These are phyloP conservation scores for Neocatenulostroma microsporum DNA, from an alignment of 2,329 filamentous ascomycete species.

Conservation along the genomic window DNA sequence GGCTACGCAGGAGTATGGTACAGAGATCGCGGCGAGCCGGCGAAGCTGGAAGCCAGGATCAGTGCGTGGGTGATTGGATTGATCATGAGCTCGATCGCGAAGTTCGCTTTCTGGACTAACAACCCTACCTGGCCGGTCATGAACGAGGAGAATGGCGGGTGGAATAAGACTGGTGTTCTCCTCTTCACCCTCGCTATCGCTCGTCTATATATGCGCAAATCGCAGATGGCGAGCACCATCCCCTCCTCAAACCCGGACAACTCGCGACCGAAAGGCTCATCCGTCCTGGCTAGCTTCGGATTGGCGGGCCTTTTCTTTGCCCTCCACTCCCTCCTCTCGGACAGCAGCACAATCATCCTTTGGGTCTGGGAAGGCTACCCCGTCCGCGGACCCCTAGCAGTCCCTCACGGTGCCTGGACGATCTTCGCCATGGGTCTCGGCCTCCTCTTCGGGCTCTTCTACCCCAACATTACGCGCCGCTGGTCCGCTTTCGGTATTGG, in stretches of 20 bases:
- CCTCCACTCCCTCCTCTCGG: conserved; percentile 85
- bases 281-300: conserved; percentile 65
- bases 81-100: conserved; percentile 76
- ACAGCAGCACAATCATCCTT: conserved; percentile 96
- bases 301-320: conserved; percentile 79
- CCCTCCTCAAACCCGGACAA: conserved; percentile 41
- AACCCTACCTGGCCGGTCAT: conserved; percentile 97
- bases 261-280: conserved; percentile 56
- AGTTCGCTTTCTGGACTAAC: conserved; percentile 89
- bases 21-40: conserved; percentile 65
- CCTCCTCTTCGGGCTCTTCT: conserved; percentile 65
- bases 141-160: conserved; percentile 81
- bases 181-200: conserved; percentile 69
- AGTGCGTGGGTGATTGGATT: conserved; percentile 75
- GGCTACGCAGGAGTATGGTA: conserved; percentile 78
- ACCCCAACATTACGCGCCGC: conserved; percentile 61
- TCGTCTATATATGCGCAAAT: conserved; percentile 62
- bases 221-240: conserved; percentile 36
- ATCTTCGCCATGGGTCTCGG: conserved; percentile 81
- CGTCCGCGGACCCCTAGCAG: conserved; percentile 75
- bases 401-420: conserved; percentile 82
- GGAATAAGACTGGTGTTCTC: conserved; percentile 74
- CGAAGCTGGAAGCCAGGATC: conserved; percentile 73
- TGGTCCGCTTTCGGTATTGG: conserved; percentile 75
- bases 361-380: conserved; percentile 99